Evolutionary conservation across 2,329 filamentous ascomycete genomes (phyloP).

Genomic region (Aspergillus carbonarius): DNA sequence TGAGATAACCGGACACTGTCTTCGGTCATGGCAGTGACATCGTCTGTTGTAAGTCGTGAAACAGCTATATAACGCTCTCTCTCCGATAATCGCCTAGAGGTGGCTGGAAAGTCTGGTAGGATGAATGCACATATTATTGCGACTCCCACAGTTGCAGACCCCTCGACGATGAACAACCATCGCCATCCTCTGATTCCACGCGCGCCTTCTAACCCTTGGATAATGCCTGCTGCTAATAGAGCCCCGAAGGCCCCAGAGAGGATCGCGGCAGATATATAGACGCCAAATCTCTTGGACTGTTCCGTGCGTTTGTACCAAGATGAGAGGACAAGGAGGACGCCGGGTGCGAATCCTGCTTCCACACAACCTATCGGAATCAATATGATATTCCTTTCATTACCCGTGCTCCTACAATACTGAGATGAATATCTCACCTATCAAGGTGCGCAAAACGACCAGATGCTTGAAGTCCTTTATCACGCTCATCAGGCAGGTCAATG

Average conservation of each 20-base stretch:
- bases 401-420: background rate
- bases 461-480: conserved; percentile 49
- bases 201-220: conserved; percentile 47
- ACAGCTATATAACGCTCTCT: conserved; percentile 25
- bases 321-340: conserved; percentile 44
- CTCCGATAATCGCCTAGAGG: conserved; percentile 42
- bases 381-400: too few species aligned
- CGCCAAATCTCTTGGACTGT: conserved; percentile 56
- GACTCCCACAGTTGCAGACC: conserved; percentile 46
- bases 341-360: conserved; percentile 23
- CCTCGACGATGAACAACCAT: conserved; percentile 53
- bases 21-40: conserved; percentile 19
- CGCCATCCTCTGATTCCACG: conserved; percentile 52
- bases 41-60: conserved; percentile 20
- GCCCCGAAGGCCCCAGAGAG: conserved; percentile 57
- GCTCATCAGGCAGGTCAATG: conserved; percentile 53
- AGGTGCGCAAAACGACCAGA: conserved; percentile 45
- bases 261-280: conserved; percentile 60
- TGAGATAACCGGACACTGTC: conserved; percentile 16
- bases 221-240: conserved; percentile 51
- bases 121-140: conserved; percentile 47
- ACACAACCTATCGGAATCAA: conserved; percentile 18
- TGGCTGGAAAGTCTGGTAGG: conserved; percentile 52
- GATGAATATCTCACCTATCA: conserved; percentile 6
- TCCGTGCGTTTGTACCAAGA: conserved; percentile 62